Conservation (phyloP, 2,329 filamentous ascomycete species). For the Aspergillus glaucus region DNA sequence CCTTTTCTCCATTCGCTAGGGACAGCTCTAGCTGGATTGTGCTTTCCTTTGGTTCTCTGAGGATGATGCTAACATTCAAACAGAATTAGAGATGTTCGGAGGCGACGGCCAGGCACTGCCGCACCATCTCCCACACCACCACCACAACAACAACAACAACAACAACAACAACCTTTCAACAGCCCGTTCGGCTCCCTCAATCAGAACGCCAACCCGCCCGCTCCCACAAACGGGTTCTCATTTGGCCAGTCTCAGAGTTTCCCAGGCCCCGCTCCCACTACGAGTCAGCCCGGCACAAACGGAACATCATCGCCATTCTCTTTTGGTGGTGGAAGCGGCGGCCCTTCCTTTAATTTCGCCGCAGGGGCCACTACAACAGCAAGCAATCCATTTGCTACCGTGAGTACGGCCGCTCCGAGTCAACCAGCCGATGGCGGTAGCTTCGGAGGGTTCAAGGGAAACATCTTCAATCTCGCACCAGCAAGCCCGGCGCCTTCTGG, state of each 20-base stretch:
- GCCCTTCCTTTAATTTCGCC: conserved; percentile 29
- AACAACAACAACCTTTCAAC: too few relatives aligned
- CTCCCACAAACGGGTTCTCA: conserved; percentile 24
- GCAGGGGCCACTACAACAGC: conserved; percentile 13
- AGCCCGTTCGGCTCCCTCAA: conserved; percentile 7
- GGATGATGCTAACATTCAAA: neutral
- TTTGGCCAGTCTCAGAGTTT: conserved; percentile 35
- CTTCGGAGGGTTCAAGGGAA: conserved; percentile 28
- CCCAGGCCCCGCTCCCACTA: conserved; percentile 18
- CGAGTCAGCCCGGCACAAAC: conserved; percentile 18
- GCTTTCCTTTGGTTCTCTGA: neutral
- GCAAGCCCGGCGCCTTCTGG: conserved; percentile 13
- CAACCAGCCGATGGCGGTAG: conserved; percentile 14
- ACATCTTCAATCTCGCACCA: conserved; percentile 24
- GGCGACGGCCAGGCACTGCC: conserved; percentile 19
- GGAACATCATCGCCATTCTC: conserved; percentile 20
- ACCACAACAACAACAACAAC: conserved; percentile 4
- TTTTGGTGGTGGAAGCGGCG: conserved; percentile 22
- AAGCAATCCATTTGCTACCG: conserved; percentile 32
- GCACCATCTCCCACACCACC: conserved; percentile 9
- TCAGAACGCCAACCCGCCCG: conserved; percentile 11
- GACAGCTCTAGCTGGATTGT: too few relatives aligned
- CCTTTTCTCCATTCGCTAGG: neutral
- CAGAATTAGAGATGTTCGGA: conserved; percentile 22
- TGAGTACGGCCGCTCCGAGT: conserved; percentile 14